Base-by-base conservation (phyloP, 78 protist genomes). In the Cavenderia fasciculata region DNA sequence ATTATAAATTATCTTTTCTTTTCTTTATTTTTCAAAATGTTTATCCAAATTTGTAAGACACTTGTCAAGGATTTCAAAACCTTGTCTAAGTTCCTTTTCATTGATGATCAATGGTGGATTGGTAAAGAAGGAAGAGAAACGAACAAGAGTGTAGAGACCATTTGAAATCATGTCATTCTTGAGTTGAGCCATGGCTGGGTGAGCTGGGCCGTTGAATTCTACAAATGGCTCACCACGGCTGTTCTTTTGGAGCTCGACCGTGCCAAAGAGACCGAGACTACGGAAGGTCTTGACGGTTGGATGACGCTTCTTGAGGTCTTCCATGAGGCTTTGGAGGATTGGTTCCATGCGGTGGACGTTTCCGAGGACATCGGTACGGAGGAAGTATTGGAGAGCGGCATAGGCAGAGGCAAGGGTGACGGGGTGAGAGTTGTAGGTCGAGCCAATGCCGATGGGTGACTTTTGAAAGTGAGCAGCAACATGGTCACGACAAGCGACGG, bases 381-480 rank as follows among this genome's bases (percentile, higher is more conserved):
- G 47, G 72, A 74, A 21, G 52, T 92, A 78, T 74, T 85, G 78
- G 25, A 92, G 61, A 25, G 84, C 54, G 7, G 77, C 91, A 52
- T 92, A 92, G 19, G 95, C 95, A 11, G 85, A 85, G 5, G 95
- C 95, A 23, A 92, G 62, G 29, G 89, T 87, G 5, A 92, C 92
- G 31, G 95, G 95, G 74, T 92, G 95, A n/a, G 87, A 69, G 46
- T 92, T 76, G 44, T 92, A 92, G 14, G 95, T 92, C 16, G 92
- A 51, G 11, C 95, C 95, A 66, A 76, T 72, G 12, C 92, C 86
- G 51, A 92, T 68, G 33, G 95, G 92, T 23, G 40, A 49, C 41
- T 36, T 36, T 16, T 51, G 54, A 44, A 92, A 92, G 63, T 41
- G 46, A 23, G 56, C 74, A 7, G 78, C 86, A 36, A 92, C 43